phyloP scores from a whole-genome alignment of 768 basidiomycete species.

The Pleurotus eryngii region DNA sequence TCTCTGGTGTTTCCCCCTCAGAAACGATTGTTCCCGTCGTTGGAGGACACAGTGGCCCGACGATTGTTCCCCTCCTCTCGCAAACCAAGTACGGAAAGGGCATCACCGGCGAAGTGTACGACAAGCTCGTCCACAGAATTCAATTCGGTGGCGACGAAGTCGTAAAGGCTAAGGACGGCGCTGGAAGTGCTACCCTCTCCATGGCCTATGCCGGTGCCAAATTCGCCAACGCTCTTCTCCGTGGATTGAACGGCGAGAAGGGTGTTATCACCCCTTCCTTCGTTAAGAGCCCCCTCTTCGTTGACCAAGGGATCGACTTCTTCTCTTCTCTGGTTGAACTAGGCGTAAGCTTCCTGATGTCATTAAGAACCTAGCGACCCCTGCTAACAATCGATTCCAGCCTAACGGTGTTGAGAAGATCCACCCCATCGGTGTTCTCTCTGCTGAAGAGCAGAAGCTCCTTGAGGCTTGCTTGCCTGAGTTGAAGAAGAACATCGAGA shows the following conservation, averaged over 20 bases:
- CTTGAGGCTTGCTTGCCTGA: slow-evolving; percentile 87
- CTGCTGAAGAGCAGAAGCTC: slow-evolving; percentile 81
- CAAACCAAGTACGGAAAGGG: slow-evolving; percentile 69
- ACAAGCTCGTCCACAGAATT: slow-evolving; percentile 85
- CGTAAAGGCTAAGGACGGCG: slow-evolving; percentile 95
- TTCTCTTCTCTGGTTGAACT: slow-evolving; percentile 96
- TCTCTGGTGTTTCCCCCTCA: slow-evolving; percentile 61
- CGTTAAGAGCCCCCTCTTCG: slow-evolving; percentile 86
- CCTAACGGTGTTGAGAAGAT: slow-evolving; percentile 91
- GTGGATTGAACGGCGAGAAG: slow-evolving; percentile 86
- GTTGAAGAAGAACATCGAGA: slow-evolving; percentile 97
- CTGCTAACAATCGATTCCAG: slow-evolving; percentile 27
- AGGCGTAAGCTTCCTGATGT: slow-evolving; percentile 56
- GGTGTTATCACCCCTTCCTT: slow-evolving; percentile 82
- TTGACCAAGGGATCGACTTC: slow-evolving; percentile 84
- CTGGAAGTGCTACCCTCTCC: slow-evolving; percentile 90
- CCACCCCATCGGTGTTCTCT: slow-evolving; percentile 74
- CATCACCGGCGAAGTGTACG: slow-evolving; percentile 72
- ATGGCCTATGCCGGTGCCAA: slow-evolving; percentile 96
- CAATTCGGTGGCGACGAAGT: slow-evolving; percentile 99
- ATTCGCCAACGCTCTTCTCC: slow-evolving; percentile 80
- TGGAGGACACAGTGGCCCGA: slow-evolving; percentile 96
- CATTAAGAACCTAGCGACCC: no score
- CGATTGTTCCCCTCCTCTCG: slow-evolving; percentile 94
- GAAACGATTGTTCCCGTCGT: slow-evolving; percentile 80